These are phyloP conservation scores for Pholiota microspora DNA, from an alignment of 768 basidiomycete genomes.

Conservation along the genomic window DNA sequence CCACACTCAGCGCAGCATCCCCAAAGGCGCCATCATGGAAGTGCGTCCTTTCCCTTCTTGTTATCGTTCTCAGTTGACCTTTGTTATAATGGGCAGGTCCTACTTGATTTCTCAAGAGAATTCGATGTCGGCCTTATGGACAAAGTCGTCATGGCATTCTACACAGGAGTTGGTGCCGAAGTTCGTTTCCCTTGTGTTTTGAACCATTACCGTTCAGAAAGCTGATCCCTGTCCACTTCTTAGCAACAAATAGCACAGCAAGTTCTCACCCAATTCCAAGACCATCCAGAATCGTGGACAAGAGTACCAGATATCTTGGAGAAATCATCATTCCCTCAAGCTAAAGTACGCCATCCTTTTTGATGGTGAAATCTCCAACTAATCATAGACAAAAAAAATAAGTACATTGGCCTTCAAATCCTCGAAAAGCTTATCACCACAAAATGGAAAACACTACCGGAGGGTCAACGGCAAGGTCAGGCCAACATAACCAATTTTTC, in stretches of 20 bases:
- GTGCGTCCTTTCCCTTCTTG: constrained; percentile 25
- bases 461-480: constrained; percentile 87
- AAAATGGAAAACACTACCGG: constrained; percentile 94
- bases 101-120: constrained; percentile 92
- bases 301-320: constrained; percentile 94
- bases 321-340: constrained; percentile 77
- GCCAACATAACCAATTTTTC: neutral
- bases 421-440: constrained; percentile 93
- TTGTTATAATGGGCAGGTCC: constrained; percentile 45
- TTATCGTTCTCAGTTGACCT: constrained; percentile 21
- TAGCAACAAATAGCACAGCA: constrained; percentile 97
- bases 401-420: constrained; percentile 98
- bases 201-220: constrained; percentile 7
- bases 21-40: constrained; percentile 43
- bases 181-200: constrained; percentile 39
- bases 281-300: constrained; percentile 96
- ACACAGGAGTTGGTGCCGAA: constrained; percentile 81
- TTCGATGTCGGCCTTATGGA: constrained; percentile 93
- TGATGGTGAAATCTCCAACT: constrained; percentile 1
- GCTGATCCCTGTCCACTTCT: constrained; percentile 24
- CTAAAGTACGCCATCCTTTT: constrained; percentile 55
- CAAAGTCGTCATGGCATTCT: constrained; percentile 90
- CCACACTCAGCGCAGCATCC: constrained; percentile 13
- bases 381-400: constrained; percentile 12
- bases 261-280: constrained; percentile 93